Evolutionary conservation across 2,329 filamentous ascomycete genomes (phyloP).

Genomic region (Alternaria ethzedia): DNA sequence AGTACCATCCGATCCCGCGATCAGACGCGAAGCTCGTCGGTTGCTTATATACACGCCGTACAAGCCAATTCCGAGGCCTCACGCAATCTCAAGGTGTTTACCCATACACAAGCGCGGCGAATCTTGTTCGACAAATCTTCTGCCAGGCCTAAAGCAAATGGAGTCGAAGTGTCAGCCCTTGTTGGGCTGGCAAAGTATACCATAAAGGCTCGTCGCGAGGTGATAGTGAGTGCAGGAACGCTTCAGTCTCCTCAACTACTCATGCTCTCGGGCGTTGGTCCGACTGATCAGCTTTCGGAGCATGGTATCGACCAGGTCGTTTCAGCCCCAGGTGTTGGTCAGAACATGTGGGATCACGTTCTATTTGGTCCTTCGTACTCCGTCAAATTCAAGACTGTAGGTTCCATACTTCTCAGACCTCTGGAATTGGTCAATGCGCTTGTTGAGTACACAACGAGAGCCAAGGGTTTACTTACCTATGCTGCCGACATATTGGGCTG

Average conservation of each 20-base stretch:
- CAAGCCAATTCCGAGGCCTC: background rate
- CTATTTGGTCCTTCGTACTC: background rate
- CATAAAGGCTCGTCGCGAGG: background rate
- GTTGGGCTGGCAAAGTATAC: background rate
- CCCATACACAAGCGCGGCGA: background rate
- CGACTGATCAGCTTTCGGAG: conserved; percentile 13
- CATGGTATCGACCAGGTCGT: conserved; percentile 20
- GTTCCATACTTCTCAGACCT: background rate
- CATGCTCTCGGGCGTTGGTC: conserved; percentile 49
- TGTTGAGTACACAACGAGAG: background rate
- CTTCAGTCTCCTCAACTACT: conserved; percentile 31
- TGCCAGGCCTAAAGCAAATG: background rate
- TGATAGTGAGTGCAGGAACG: background rate
- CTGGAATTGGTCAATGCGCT: background rate
- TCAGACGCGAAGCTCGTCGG: background rate
- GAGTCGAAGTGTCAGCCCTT: background rate
- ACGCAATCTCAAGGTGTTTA: background rate
- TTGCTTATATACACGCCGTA: background rate
- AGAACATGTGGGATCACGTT: conserved; percentile 29
- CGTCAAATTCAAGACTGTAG: background rate
- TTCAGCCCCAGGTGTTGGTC: conserved; percentile 31
- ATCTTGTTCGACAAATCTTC: background rate
- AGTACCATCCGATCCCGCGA: background rate
- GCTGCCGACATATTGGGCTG: background rate
- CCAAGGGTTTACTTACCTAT: background rate